These are phyloP conservation scores for Afroboletus lepidellus DNA, from an alignment of 1,284 basidiomycete species.

Conservation along the genomic window DNA sequence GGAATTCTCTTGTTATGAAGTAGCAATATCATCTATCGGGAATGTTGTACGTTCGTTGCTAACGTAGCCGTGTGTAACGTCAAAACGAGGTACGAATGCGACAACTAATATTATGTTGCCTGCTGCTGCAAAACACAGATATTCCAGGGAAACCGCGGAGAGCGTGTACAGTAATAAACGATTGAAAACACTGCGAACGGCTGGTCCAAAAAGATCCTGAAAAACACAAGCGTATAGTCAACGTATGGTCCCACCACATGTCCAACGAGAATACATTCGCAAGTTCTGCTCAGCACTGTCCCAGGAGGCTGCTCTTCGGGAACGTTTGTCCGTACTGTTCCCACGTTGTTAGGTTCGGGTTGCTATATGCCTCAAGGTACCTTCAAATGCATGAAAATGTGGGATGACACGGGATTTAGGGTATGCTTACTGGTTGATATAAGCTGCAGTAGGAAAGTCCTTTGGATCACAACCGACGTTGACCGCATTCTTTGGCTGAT, in stretches of 20 bases:
- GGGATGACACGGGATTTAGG: neutral
- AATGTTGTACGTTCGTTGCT: conserved; percentile 32
- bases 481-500: conserved; percentile 64
- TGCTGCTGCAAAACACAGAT: conserved; percentile 3
- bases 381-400: conserved; percentile 34
- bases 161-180: conserved; percentile 25
- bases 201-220: conserved; percentile 10
- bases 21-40: conserved; percentile 27
- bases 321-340: conserved; percentile 54
- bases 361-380: conserved; percentile 51
- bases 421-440: conserved; percentile 63
- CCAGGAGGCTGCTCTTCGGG: conserved; percentile 57
- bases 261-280: conserved; percentile 7
- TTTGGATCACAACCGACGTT: conserved; percentile 84
- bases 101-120: conserved; percentile 8
- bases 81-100: conserved; percentile 4
- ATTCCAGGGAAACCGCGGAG: conserved; percentile 7
- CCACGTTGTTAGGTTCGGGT: conserved; percentile 62
- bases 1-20: conserved; percentile 16
- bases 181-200: conserved; percentile 16
- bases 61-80: conserved; percentile 18
- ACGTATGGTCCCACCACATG: conserved; percentile 5
- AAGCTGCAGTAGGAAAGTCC: conserved; percentile 73
- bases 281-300: conserved; percentile 43
- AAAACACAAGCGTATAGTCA: conserved; percentile 10